Evolutionary conservation across 83 land plant species (phyloP), one percentile per base, ranked within the genome.

Genomic region (Diphasiastrum complanatum): DNA sequence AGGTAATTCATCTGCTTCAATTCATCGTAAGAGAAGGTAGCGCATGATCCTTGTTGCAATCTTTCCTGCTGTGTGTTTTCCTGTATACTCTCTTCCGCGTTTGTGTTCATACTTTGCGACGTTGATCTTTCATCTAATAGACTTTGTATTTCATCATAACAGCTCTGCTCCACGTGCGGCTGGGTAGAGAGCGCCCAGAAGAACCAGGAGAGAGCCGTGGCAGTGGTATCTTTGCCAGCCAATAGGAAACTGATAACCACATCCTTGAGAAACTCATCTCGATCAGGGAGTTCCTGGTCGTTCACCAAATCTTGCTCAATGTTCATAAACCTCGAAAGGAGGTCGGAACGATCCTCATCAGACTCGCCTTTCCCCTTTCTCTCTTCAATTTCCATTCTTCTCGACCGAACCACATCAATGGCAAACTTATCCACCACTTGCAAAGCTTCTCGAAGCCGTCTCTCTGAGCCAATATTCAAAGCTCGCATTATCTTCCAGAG

Each of bases 1-100:
- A 78, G 46, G 63, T 73, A 73, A n/a, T 63, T 34, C 78, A 78
- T 68, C 40, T 69, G 53, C 45, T 47, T 41, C 34, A 78, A 70
- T 37, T 69, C 70, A n/a, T 60, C 65, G 32, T 45, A 55, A 4
- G 37, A 33, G 36, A 68, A 76, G 3, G 33, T 25, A 4, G 19
- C 6, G 32, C 20, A n/a, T n/a, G n/a, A n/a, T n/a, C n/a, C n/a
- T n/a, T n/a, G n/a, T n/a, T n/a, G n/a, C n/a, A n/a, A n/a, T n/a
- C n/a, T n/a, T n/a, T n/a, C n/a, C n/a, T n/a, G n/a, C n/a, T n/a
- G n/a, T n/a, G n/a, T n/a, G n/a, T n/a, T n/a, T n/a, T n/a, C n/a
- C n/a, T n/a, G n/a, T n/a, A n/a, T n/a, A 18, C 51, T 18, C 23
- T 40, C 43, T 8, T 8, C 43, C 43, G 16, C 12, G 43, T 40